phyloP scores from a whole-genome alignment of 2,329 filamentous ascomycete genomes.

The Talaromyces atroroseus region DNA sequence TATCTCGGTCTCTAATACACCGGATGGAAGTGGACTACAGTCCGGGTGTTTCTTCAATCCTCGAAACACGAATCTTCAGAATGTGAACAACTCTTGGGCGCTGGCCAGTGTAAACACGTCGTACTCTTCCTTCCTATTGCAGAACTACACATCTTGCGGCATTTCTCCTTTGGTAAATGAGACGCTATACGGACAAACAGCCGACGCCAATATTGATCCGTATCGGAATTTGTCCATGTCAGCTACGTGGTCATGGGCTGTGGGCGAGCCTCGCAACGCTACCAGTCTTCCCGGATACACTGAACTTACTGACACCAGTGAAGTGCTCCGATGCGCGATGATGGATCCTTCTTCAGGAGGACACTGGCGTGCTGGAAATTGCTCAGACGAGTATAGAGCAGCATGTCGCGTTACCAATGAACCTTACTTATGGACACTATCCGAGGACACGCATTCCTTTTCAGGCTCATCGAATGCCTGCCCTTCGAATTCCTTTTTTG shows the following conservation, averaged over 20 bases:
- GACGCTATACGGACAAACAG: constrained; percentile 49
- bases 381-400: constrained; percentile 45
- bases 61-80: constrained; percentile 35
- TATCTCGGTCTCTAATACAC: constrained; percentile 28
- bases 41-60: constrained; percentile 52
- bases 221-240: constrained; percentile 50
- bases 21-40: constrained; percentile 37
- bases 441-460: constrained; percentile 39
- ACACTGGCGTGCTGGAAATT: constrained; percentile 56
- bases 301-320: constrained; percentile 28
- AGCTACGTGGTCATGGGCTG: constrained; percentile 57
- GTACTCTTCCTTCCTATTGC: constrained; percentile 28
- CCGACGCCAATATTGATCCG: constrained; percentile 38
- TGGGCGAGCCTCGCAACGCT: constrained; percentile 49
- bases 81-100: constrained; percentile 52
- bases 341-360: constrained; percentile 46
- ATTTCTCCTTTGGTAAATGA: constrained; percentile 56
- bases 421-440: constrained; percentile 57
- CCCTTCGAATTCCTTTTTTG: constrained; percentile 46
- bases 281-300: constrained; percentile 24
- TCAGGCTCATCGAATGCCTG: constrained; percentile 44
- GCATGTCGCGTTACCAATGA: constrained; percentile 51
- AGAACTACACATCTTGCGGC: constrained; percentile 51
- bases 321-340: constrained; percentile 50
- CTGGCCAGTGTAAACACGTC: constrained; percentile 23